phyloP scores from a whole-genome alignment of 139 green algal species.

The Chlamydomonas sp. region DNA sequence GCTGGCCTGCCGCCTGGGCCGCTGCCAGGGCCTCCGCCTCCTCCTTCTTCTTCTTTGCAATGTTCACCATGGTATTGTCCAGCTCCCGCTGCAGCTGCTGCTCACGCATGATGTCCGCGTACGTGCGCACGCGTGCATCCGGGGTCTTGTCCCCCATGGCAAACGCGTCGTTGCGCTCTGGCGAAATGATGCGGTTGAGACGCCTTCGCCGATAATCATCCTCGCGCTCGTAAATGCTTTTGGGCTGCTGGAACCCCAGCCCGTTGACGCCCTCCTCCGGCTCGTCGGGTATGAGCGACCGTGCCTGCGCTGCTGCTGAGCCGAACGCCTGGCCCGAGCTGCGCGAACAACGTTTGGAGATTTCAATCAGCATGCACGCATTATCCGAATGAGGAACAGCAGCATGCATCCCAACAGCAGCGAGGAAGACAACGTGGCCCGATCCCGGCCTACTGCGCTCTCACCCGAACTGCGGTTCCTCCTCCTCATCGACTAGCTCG shows the following conservation, averaged over 20 bases:
- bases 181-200: conserved; percentile 88
- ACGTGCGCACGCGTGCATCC: conserved; percentile 81
- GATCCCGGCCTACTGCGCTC: background rate
- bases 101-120: conserved; percentile 93
- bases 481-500: conserved; percentile 52
- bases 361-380: no score
- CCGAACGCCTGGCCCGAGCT: background rate
- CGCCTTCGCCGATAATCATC: conserved; percentile 89
- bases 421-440: background rate
- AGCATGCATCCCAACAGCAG: background rate
- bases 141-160: conserved; percentile 88
- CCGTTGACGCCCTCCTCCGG: conserved; percentile 15
- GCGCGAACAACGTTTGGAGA: background rate
- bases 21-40: conserved; percentile 59
- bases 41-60: conserved; percentile 82
- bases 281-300: conserved; percentile 33
- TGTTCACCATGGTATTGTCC: conserved; percentile 95
- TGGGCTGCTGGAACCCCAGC: conserved; percentile 39
- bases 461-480: conserved; percentile 37
- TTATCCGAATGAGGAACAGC: no score
- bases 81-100: conserved; percentile 83
- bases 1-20: conserved; percentile 33
- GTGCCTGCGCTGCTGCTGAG: conserved; percentile 6
- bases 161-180: conserved; percentile 92
- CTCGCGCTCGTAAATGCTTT: conserved; percentile 90